phyloP scores from a whole-genome alignment of 2,329 filamentous ascomycete species.

The Colletotrichum tamarilloi region DNA sequence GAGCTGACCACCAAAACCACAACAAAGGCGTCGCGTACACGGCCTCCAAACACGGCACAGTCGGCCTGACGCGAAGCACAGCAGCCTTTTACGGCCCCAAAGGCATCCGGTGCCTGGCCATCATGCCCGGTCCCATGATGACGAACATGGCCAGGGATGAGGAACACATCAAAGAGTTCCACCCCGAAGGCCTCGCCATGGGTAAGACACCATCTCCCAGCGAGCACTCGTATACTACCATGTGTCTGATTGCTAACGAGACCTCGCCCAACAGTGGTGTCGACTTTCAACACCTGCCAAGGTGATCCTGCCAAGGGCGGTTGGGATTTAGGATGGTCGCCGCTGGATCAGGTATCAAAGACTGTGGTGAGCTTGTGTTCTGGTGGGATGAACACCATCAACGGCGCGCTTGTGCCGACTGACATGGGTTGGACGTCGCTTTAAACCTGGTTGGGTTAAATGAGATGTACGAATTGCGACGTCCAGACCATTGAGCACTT shows the following conservation, averaged over 20 bases:
- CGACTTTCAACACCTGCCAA: constrained; percentile 16
- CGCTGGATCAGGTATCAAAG: constrained; percentile 23
- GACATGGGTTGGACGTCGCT: constrained; percentile 27
- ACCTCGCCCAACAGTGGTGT: not conserved
- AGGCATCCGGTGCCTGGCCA: constrained; percentile 53
- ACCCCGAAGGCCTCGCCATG: constrained; percentile 1
- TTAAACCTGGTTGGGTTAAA: not conserved
- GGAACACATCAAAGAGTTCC: constrained; percentile 1
- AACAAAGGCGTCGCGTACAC: constrained; percentile 59
- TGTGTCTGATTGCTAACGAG: too few species aligned
- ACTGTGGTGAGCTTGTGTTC: constrained; percentile 22
- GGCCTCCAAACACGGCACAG: constrained; percentile 62
- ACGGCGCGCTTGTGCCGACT: constrained; percentile 21
- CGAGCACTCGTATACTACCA: not conserved
- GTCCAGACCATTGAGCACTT: too few species aligned
- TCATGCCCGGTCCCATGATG: constrained; percentile 63
- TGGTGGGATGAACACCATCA: constrained; percentile 28
- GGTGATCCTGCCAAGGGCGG: not conserved
- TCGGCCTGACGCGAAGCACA: constrained; percentile 67
- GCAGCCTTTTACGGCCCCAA: constrained; percentile 64
- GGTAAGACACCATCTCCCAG: not conserved
- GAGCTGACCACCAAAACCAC: too few species aligned
- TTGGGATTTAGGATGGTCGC: constrained; percentile 26
- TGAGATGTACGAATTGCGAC: too few species aligned
- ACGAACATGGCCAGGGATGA: constrained; percentile 59